A percentile compares a stretch with the other conserved stretches of the same genome.
Evolutionary conservation across 257 asterid species (phyloP).

Genomic region (Solanum chaucha): DNA sequence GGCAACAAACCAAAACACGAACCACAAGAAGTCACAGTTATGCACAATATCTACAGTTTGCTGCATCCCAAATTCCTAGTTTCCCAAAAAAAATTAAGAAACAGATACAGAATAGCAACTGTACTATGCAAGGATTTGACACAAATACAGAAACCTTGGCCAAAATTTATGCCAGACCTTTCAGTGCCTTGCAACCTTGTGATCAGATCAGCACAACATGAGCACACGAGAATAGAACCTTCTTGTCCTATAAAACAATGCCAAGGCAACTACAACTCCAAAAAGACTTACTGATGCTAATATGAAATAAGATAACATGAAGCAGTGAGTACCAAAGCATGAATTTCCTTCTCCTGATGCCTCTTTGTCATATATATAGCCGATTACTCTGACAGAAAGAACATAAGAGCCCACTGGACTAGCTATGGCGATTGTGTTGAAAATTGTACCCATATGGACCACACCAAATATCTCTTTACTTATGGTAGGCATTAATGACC

Average conservation of each 20-base stretch:
- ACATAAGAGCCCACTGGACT: constrained; percentile 91
- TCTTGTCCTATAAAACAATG: constrained; percentile 46
- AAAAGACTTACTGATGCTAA: constrained; percentile 49
- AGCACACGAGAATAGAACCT: constrained; percentile 30
- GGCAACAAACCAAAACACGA: background rate
- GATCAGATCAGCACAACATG: constrained; percentile 15
- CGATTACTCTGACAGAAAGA: constrained; percentile 71
- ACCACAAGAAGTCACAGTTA: background rate
- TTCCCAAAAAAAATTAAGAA: background rate
- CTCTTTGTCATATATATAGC: constrained; percentile 62
- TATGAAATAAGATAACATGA: constrained; percentile 71
- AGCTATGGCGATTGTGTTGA: constrained; percentile 76
- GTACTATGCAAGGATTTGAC: background rate
- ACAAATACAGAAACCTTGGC: background rate
- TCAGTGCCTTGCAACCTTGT: background rate
- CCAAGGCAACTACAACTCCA: constrained; percentile 58
- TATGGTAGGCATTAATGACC: constrained; percentile 97
- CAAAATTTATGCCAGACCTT: background rate
- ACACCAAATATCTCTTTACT: constrained; percentile 77
- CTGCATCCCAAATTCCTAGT: background rate
- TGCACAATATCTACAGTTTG: background rate
- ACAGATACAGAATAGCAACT: background rate
- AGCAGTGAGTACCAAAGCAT: constrained; percentile 71
- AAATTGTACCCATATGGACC: constrained; percentile 81
- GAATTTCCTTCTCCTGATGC: constrained; percentile 30